Evolutionary conservation across 768 basidiomycete genomes (phyloP), one percentile per base, ranked within the genome.

Genomic region (Nevesoporus exiguus): DNA sequence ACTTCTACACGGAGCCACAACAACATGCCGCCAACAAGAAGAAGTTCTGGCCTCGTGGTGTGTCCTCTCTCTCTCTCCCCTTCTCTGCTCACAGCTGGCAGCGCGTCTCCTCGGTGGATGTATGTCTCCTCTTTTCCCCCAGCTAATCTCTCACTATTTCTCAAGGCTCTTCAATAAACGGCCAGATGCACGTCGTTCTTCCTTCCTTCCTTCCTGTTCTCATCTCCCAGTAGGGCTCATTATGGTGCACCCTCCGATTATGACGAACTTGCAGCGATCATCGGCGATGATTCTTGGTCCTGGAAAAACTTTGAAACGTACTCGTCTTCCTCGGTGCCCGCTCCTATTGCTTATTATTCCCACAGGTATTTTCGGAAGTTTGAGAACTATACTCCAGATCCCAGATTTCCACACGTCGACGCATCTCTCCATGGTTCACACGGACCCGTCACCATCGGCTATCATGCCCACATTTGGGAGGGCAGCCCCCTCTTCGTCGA

Each of bases 21-120:
- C 54, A 59, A 6, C 68, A 77, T 55, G 80, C 81, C 2, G 73
- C 71, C 31, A 76, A 76, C 19, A 73, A 72, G 61, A 73, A 69
- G 55, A 73, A 76, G 34, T 84, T 74, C 51, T 88, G 84, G 82
- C 87, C 88, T 0, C 73, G 88, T 72, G 87, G 86, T 85, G 60
- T 7, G 67, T 59, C 8, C 14, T 0, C 5, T 19, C 14, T 10
- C n/a, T n/a, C n/a, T 2, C 17, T 6, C 19, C 3, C 7, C 2
- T n/a, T 10, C 43, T 27, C 30, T 33, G 2, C 55, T 66, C 34
- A 61, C n/a, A 2, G 0, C 27, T 1, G n/a, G n/a, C 48, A 88
- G 86, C 71, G 1, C 87, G 82, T 62, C 73, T 90, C 65, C 76
- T 90, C 7, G 88, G 88, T 22, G 88, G 88, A 63, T 90, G 88